phyloP scores from a whole-genome alignment of 148 eudicot species.

The Linanthus parryae region DNA sequence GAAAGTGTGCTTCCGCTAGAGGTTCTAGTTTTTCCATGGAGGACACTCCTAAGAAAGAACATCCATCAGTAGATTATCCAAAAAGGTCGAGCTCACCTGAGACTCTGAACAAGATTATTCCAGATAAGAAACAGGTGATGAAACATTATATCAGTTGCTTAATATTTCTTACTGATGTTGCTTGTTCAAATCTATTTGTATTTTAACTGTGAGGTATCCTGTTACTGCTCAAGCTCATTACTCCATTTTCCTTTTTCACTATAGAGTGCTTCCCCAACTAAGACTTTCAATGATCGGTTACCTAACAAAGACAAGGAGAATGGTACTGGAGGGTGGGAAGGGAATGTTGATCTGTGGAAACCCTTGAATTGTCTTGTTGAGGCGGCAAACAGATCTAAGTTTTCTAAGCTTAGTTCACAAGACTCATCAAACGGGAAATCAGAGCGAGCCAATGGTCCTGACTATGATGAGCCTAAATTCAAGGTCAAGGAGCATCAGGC shows the following conservation, averaged over 20 bases:
- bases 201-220: not conserved
- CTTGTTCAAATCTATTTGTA: not conserved
- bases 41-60: slow-evolving; percentile 35
- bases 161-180: not conserved
- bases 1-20: slow-evolving; percentile 41
- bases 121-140: slow-evolving; percentile 52
- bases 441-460: slow-evolving; percentile 26
- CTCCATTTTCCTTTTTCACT: not conserved
- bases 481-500: slow-evolving; percentile 31
- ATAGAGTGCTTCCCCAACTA: slow-evolving; percentile 40
- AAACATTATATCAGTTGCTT: slow-evolving; percentile 2
- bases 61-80: slow-evolving; percentile 28
- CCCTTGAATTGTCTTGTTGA: slow-evolving; percentile 70
- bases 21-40: slow-evolving; percentile 35
- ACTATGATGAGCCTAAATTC: slow-evolving; percentile 22
- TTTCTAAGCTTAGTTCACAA: slow-evolving; percentile 40
- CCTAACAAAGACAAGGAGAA: slow-evolving; percentile 24
- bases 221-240: not conserved
- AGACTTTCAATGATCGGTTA: slow-evolving; percentile 26
- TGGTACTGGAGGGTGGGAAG: slow-evolving; percentile 28
- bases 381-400: slow-evolving; percentile 66
- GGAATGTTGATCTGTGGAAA: slow-evolving; percentile 58
- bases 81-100: slow-evolving; percentile 55
- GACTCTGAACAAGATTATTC: slow-evolving; percentile 39
- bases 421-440: slow-evolving; percentile 30